These are phyloP conservation scores for grape (Vitis vinifera) DNA, from an alignment of 164 flowering plant genomes.

Conservation along the genomic window ASM3070453v1 NC_081806.1:488501-489000, in stretches of 20 bases:
- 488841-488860: conserved; percentile 45
- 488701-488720: too few relatives aligned
- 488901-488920: conserved; percentile 37
- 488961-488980: conserved; percentile 58
- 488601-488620: too few relatives aligned
- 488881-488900: conserved; percentile 54
- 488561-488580: too few relatives aligned
- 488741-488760: conserved; percentile 25
- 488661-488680: too few relatives aligned
- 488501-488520: conserved; percentile 17
- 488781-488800: conserved; percentile 40
- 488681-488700: too few relatives aligned
- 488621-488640: too few relatives aligned
- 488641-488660: too few relatives aligned
- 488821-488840: conserved; percentile 26
- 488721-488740: conserved; percentile 27
- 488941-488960: conserved; percentile 27
- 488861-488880: conserved; percentile 54
- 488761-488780: conserved; percentile 21
- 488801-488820: conserved; percentile 33
- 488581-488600: too few relatives aligned
- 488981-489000: conserved; percentile 39
- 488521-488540: conserved; percentile 27
- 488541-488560: too few relatives aligned
- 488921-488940: conserved; percentile 40